Base-by-base conservation (phyloP, 2,329 filamentous ascomycete species). In the Talaromyces atroroseus region DNA sequence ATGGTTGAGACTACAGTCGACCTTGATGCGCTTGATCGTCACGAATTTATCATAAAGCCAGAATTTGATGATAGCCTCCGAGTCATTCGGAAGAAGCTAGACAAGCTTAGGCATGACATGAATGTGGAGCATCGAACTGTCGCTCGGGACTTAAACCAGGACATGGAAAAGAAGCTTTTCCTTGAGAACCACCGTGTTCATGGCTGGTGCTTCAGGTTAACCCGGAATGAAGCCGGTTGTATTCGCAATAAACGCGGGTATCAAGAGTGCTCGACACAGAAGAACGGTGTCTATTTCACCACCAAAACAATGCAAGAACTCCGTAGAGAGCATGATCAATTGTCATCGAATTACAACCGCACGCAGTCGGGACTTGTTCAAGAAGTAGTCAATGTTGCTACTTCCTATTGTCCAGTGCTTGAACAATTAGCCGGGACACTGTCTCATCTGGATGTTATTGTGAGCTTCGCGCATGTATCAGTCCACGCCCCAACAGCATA, bases 1-100 rank as follows among this genome's bases (percentile, higher is more conserved):
- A 96, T 99, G 90, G 94, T 99, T 0, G 94, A 99, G 76, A 96
- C 94, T 1, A 99, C 95, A 0, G 92, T 99, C 14, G 94, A 99
- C 67, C 82, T 99, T 0, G 90, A 96, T 57, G 94, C 94, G 2
- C 82, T 99, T 11, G 92, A 99, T 66, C 91, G 94, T 63, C 94
- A 99, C 68, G 94, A 99, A 69, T 99, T 95, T 74, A 92, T 96
- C 65, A 99, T 99, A 81, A 99, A 97, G 74, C 89, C 95, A 0
- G 94, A 99, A 68, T 99, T 96, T 62, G 94, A 99, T 66, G 91
- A 96, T 58, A 83, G 86, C 54, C 78, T 99, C 38, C 85, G 88
- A 18, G 84, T 89, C n/a, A 95, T 99, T 63, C 85, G 90, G 52
- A 92, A 89, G 75, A 94, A 92, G 69, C 83, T 99, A 1, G 92